Evolutionary conservation across 1,139 yeast species (phyloP).

Genomic region (Kodamaea sp.): DNA sequence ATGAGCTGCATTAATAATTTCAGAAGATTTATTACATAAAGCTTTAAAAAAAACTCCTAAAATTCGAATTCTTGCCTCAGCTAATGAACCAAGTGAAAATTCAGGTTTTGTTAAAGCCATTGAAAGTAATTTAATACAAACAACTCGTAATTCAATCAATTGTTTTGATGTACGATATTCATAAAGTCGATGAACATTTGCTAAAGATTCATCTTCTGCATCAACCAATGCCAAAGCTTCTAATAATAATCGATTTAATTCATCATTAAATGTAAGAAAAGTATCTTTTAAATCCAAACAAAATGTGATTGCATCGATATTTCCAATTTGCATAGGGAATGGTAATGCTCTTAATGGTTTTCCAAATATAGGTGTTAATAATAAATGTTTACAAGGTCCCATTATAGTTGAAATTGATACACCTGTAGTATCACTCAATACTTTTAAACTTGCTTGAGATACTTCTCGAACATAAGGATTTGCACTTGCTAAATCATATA

Average conservation of each 20-base stretch:
- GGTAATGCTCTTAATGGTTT: slow-evolving; percentile 96
- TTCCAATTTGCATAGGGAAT: slow-evolving; percentile 97
- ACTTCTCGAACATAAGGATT: slow-evolving; percentile 78
- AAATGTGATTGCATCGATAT: slow-evolving; percentile 91
- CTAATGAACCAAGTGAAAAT: slow-evolving; percentile 71
- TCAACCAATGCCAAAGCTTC: slow-evolving; percentile 95
- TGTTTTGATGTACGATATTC: slow-evolving; percentile 90
- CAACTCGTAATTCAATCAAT: slow-evolving; percentile 78
- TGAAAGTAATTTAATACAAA: slow-evolving; percentile 80
- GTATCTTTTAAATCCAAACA: slow-evolving; percentile 80
- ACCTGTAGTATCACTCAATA: slow-evolving; percentile 65
- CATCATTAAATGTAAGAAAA: slow-evolving; percentile 84
- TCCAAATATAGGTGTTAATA: slow-evolving; percentile 91
- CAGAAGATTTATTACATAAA: slow-evolving; percentile 77
- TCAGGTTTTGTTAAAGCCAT: slow-evolving; percentile 81
- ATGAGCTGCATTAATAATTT: slow-evolving; percentile 91
- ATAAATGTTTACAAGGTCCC: slow-evolving; percentile 75
- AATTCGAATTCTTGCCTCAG: slow-evolving; percentile 79
- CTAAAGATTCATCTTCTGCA: slow-evolving; percentile 94
- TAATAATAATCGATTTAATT: slow-evolving; percentile 72
- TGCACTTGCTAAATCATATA: slow-evolving; percentile 89
- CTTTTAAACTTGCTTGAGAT: slow-evolving; percentile 67
- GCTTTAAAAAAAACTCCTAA: slow-evolving; percentile 94
- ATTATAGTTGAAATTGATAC: slow-evolving; percentile 72
- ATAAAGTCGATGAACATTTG: slow-evolving; percentile 78